These are phyloP conservation scores for Tilletia indica DNA, from an alignment of 1,284 basidiomycete species.

Conservation along the genomic window DNA sequence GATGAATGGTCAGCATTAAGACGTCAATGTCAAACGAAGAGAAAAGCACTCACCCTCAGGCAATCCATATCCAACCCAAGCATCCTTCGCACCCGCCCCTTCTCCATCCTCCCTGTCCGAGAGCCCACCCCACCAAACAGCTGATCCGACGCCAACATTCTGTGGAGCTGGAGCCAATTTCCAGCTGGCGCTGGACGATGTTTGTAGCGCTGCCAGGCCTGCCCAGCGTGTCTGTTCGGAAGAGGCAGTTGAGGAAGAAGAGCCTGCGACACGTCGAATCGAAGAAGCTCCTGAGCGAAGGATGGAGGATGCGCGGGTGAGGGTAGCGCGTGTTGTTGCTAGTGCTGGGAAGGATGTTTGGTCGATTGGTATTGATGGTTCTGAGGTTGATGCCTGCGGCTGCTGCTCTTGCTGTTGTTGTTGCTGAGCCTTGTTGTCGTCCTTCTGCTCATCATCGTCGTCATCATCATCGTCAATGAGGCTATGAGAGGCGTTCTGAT, in stretches of 20 bases:
- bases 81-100: constrained; percentile 14
- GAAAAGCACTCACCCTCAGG: constrained; percentile 6
- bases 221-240: constrained; percentile 4
- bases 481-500: background rate
- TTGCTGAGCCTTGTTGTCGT: background rate
- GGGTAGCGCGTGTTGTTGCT: constrained; percentile 6
- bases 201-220: background rate
- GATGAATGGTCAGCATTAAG: background rate
- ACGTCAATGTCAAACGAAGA: background rate
- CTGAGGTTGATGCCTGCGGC: background rate
- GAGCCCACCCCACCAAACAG: constrained; percentile 12
- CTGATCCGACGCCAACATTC: constrained; percentile 3
- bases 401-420: background rate
- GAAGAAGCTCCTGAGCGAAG: background rate
- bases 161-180: constrained; percentile 1
- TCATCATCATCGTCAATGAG: background rate
- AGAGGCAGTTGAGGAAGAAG: background rate
- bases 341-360: constrained; percentile 4
- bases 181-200: constrained; percentile 1
- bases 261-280: constrained; percentile 10
- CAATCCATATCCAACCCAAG: constrained; percentile 11
- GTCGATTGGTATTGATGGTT: background rate
- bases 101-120: constrained; percentile 2
- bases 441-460: background rate
- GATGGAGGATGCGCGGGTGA: constrained; percentile 7